Evolutionary conservation across 805 yeast genomes (phyloP), one percentile per base, ranked within the genome.

Genomic region (Aciculoconidium aculeatum): DNA sequence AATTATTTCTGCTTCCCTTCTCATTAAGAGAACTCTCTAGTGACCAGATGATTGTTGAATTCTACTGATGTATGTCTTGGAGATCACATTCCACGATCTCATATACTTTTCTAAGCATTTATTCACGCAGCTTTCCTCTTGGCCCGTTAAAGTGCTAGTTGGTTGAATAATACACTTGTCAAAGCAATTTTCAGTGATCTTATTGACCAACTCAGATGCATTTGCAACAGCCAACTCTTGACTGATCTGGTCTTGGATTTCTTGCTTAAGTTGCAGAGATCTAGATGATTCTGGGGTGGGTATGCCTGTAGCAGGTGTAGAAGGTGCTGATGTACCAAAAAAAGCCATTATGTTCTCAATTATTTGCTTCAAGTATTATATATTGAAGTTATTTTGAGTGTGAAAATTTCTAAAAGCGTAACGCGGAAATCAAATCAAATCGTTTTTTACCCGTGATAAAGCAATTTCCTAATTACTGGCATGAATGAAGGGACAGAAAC

Each of bases 171-270:
- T 65, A 58, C 96, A 88, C 53, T 77, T 74, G 27, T 80, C 80
- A 54, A 82, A 88, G 55, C 96, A 88, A 64, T 83, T 82, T 44
- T 79, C 87, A 8, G 95, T 80, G 51, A 85, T 72, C 46, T 84
- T 80, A 59, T 78, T 81, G 17, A 87, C 94, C 31, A 88, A 65
- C 47, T 84, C 88, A 2, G 90, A 80, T 19, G 94, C 96, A 55
- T 87, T 84, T 11, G 88, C 92, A n/a, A 85, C 73, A 2, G 95
- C 95, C 39, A 88, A 65, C 50, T 88, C 96, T 53, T 77, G 82
- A 23, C 79, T 67, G 33, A 88, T 77, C 49, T 80, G 84, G 11
- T 67, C 63, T 53, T 83, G 80, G 31, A 86, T 58, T 47, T 77
- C 73, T 15, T 72, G 70, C 48, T 80, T 79, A 35, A 78, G 44